Evolutionary conservation across 139 green algal genomes (phyloP).

Genomic region (Tetradesmus obliquus): DNA sequence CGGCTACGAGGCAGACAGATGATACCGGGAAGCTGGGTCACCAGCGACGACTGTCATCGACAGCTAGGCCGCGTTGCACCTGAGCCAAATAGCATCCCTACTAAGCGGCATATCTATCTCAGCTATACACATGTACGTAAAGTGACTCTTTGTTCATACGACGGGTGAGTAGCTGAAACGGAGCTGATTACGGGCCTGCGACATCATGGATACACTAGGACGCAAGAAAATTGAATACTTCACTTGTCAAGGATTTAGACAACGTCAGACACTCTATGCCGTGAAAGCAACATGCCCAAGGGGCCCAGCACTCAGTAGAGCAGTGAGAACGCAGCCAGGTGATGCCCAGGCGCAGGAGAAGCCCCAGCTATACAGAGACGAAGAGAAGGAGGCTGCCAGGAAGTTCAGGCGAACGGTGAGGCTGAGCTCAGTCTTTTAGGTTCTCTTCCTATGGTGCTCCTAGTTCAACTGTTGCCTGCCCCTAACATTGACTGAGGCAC

Average conservation of each 20-base stretch:
- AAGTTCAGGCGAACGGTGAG: constrained; percentile 8
- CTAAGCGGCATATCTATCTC: too few species aligned
- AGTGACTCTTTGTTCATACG: too few species aligned
- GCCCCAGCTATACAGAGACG: not conserved
- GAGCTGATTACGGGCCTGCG: not conserved
- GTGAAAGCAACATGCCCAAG: not conserved
- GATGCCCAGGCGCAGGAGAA: not conserved
- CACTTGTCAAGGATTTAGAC: not conserved
- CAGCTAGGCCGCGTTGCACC: too few species aligned
- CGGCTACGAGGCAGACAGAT: too few species aligned
- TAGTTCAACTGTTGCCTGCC: not conserved
- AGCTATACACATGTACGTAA: too few species aligned
- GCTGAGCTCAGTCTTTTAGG: not conserved
- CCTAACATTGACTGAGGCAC: not conserved
- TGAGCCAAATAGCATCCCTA: too few species aligned
- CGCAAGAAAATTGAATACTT: not conserved
- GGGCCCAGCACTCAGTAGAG: not conserved
- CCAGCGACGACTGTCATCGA: too few species aligned
- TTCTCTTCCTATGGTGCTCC: not conserved
- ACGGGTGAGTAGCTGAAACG: not conserved
- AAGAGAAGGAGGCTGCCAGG: constrained; percentile 13
- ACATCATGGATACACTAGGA: not conserved
- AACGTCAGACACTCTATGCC: not conserved
- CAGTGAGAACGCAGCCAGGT: not conserved
- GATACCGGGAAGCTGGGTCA: too few species aligned